Evolutionary conservation across 2,329 filamentous ascomycete genomes (phyloP).

Genomic region (Ascochyta lentis): DNA sequence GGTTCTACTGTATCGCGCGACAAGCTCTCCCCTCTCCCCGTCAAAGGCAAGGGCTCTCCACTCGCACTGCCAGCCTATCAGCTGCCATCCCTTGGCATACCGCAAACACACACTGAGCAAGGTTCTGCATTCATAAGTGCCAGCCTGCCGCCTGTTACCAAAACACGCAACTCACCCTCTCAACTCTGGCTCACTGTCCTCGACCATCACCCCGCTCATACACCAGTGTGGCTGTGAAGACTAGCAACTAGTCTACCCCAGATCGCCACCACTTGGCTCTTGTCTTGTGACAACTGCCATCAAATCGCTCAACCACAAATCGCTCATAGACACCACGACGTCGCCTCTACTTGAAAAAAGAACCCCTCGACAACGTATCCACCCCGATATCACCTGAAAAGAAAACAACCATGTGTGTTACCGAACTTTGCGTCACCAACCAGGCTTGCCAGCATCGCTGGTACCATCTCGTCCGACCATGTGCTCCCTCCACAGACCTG

Average conservation of each 20-base stretch:
- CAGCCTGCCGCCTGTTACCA: slow-evolving; percentile 19
- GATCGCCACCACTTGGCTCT: slow-evolving; percentile 28
- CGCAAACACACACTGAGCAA: slow-evolving; percentile 12
- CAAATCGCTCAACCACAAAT: slow-evolving; percentile 12
- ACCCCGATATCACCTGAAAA: slow-evolving; percentile 35
- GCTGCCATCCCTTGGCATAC: slow-evolving; percentile 35
- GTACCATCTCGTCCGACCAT: slow-evolving; percentile 56
- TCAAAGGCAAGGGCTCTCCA: slow-evolving; percentile 25
- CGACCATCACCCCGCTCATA: slow-evolving; percentile 15
- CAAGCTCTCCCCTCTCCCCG: slow-evolving; percentile 23
- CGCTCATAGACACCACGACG: slow-evolving; percentile 26
- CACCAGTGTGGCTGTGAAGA: slow-evolving; percentile 26
- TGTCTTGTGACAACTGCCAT: slow-evolving; percentile 27
- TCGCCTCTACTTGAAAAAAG: slow-evolving; percentile 33
- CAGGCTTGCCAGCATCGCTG: slow-evolving; percentile 57
- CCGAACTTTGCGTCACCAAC: slow-evolving; percentile 57
- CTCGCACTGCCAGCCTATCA: slow-evolving; percentile 31
- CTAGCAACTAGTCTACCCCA: slow-evolving; percentile 28
- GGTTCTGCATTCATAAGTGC: slow-evolving; percentile 30
- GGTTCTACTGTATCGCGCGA: slow-evolving; percentile 21
- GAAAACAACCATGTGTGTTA: slow-evolving; percentile 54
- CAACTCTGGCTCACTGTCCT: slow-evolving; percentile 12
- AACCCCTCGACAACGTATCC: slow-evolving; percentile 25
- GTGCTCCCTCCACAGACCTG: slow-evolving; percentile 53
- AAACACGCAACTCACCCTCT: slow-evolving; percentile 7